phyloP scores from a whole-genome alignment of 805 yeast species.

The Wickerhamomyces silvicola region DNA sequence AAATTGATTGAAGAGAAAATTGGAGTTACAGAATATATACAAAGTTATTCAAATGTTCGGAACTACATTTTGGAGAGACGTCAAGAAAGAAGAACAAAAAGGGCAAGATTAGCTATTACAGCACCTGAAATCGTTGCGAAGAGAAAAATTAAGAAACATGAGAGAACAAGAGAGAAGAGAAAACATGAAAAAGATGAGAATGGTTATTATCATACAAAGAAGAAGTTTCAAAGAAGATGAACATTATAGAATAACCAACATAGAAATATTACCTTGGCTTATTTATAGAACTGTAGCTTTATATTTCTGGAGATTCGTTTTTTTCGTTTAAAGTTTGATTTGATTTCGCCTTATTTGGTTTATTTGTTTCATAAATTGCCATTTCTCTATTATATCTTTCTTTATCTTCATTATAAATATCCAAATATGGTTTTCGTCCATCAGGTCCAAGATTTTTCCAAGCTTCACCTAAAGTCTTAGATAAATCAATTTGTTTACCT shows the following conservation, averaged over 20 bases:
- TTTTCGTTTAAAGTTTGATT: too few species aligned
- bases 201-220: slow-evolving; percentile 66
- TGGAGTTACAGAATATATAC: slow-evolving; percentile 65
- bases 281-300: too few species aligned
- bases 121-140: slow-evolving; percentile 82
- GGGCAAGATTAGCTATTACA: slow-evolving; percentile 67
- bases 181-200: slow-evolving; percentile 67
- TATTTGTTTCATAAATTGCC: slow-evolving; percentile 38
- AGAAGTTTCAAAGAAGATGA: slow-evolving; percentile 35
- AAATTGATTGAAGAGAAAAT: slow-evolving; percentile 59
- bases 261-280: too few species aligned
- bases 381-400: slow-evolving; percentile 69
- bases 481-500: slow-evolving; percentile 54
- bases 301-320: too few species aligned
- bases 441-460: slow-evolving; percentile 75
- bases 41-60: slow-evolving; percentile 57
- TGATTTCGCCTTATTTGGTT: slow-evolving; percentile 1
- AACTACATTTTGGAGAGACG: slow-evolving; percentile 55
- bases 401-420: slow-evolving; percentile 72
- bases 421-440: slow-evolving; percentile 65
- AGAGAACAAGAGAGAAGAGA: slow-evolving; percentile 69
- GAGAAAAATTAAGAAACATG: slow-evolving; percentile 72
- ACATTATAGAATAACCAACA: too few species aligned
- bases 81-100: slow-evolving; percentile 66
- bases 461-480: slow-evolving; percentile 74